Conservation (phyloP, 768 basidiomycete genomes). For the Psilocybe sp. region DNA sequence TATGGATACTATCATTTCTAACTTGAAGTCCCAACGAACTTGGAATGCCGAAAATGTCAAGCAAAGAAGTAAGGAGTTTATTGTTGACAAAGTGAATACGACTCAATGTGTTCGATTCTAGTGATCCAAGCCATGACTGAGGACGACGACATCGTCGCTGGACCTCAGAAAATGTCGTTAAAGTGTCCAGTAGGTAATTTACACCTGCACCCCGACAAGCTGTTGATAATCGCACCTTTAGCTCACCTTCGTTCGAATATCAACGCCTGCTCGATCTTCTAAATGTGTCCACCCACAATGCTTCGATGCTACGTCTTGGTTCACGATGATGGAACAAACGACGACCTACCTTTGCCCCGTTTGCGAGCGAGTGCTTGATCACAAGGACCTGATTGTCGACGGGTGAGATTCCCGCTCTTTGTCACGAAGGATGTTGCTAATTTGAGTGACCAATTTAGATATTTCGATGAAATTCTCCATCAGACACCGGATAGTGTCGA, state of each 20-base stretch:
- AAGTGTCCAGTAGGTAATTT: slow-evolving; percentile 81
- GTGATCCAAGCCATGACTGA: slow-evolving; percentile 59
- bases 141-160: slow-evolving; percentile 92
- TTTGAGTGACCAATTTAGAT: slow-evolving; percentile 47
- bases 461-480: slow-evolving; percentile 82
- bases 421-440: not conserved
- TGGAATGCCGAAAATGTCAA: slow-evolving; percentile 62
- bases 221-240: slow-evolving; percentile 22
- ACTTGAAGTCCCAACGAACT: slow-evolving; percentile 66
- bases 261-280: slow-evolving; percentile 81
- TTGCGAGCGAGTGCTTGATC: slow-evolving; percentile 76
- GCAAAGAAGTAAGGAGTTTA: slow-evolving; percentile 54
- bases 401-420: slow-evolving; percentile 53
- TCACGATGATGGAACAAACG: slow-evolving; percentile 92
- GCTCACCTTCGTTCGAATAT: slow-evolving; percentile 87
- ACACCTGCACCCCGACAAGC: not conserved
- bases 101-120: slow-evolving; percentile 22
- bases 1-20: slow-evolving; percentile 67
- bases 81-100: not conserved
- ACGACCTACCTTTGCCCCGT: slow-evolving; percentile 96
- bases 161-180: slow-evolving; percentile 85
- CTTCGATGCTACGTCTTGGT: slow-evolving; percentile 95
- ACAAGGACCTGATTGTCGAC: slow-evolving; percentile 86
- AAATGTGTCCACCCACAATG: slow-evolving; percentile 90
- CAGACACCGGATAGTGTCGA: slow-evolving; percentile 78